Evolutionary conservation across 805 yeast species (phyloP), one percentile per base, ranked within the genome.

Genomic region (Ogataea glucozyma): DNA sequence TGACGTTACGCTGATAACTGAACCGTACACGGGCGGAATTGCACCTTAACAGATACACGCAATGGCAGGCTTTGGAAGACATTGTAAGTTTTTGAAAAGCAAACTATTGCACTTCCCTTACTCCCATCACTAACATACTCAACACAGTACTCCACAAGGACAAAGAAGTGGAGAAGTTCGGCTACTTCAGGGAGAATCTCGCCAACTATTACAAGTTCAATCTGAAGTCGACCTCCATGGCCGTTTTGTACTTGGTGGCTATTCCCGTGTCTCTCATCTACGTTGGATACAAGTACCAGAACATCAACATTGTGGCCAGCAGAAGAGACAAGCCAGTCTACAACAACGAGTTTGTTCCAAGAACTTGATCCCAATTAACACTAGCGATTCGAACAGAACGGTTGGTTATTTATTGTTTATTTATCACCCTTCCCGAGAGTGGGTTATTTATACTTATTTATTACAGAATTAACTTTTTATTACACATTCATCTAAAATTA

Each of bases 51-150:
- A 27, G 16, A 6, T 19, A 27, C 5, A 16, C 41, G 53, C 39
- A 21, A 61, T 61, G 66, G 65, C 64, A 18, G 64, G 61, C 14
- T 59, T 59, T 41, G 64, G 62, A 44, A 61, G 66, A 61, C 66
- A 61, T 44, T 48, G 64, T 60, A 57, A 47, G 64, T 58, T 40
- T 6, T 9, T 6, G 32, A 7, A 26, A 6, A n/a, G 10, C 12
- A 10, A 8, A n/a, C 6, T 11, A 12, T 21, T n/a, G n/a, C n/a
- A n/a, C n/a, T n/a, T n/a, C n/a, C 27, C 16, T 16, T 31, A 5
- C 4, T 4, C 16, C 26, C 11, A 10, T 33, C 23, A n/a, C 42
- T 43, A 43, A 43, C 40, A 20, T n/a, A 4, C 5, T 34, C 12
- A 24, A 12, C 14, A 18, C 18, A 62, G 65, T 64, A 40, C 58